A percentile compares a stretch with the other conserved stretches of the same genome.
phyloP scores from a whole-genome alignment of 331 rosid genomes.

The Quercus lobata region DNA sequence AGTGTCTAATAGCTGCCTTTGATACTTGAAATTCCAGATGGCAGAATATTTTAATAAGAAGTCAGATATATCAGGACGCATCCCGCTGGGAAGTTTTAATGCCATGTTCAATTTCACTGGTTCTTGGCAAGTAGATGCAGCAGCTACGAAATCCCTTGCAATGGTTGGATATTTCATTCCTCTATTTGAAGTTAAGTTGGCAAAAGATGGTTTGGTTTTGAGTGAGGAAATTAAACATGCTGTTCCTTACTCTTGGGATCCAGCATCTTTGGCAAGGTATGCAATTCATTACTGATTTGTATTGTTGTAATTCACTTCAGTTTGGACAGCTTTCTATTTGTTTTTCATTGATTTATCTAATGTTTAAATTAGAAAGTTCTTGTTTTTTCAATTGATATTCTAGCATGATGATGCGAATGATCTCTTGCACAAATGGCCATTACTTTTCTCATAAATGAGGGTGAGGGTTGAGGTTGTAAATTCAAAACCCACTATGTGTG shows the following conservation, averaged over 20 bases:
- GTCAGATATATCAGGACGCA: conserved; percentile 50
- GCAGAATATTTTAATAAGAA: conserved; percentile 73
- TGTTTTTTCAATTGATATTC: not conserved
- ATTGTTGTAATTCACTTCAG: not conserved
- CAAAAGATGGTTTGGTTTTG: conserved; percentile 49
- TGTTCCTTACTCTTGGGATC: conserved; percentile 97
- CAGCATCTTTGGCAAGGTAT: conserved; percentile 91
- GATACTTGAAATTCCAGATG: conserved; percentile 68
- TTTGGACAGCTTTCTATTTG: not conserved
- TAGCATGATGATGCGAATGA: not conserved
- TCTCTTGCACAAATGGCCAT: too few species aligned
- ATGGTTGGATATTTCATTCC: conserved; percentile 86
- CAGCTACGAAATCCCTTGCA: conserved; percentile 91
- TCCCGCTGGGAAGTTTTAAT: conserved; percentile 95
- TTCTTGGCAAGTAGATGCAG: conserved; percentile 74
- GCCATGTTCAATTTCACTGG: conserved; percentile 97
- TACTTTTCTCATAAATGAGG: too few species aligned
- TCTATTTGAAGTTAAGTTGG: conserved; percentile 54
- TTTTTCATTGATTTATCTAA: not conserved
- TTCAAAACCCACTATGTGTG: too few species aligned
- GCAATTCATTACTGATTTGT: conserved; percentile 11
- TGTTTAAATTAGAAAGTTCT: not conserved
- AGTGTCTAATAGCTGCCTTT: conserved; percentile 16
- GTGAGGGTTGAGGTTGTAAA: too few species aligned
- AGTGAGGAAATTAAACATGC: conserved; percentile 73